Evolutionary conservation across 2,329 filamentous ascomycete species (phyloP).

Genomic region (Aspergillus unguis): DNA sequence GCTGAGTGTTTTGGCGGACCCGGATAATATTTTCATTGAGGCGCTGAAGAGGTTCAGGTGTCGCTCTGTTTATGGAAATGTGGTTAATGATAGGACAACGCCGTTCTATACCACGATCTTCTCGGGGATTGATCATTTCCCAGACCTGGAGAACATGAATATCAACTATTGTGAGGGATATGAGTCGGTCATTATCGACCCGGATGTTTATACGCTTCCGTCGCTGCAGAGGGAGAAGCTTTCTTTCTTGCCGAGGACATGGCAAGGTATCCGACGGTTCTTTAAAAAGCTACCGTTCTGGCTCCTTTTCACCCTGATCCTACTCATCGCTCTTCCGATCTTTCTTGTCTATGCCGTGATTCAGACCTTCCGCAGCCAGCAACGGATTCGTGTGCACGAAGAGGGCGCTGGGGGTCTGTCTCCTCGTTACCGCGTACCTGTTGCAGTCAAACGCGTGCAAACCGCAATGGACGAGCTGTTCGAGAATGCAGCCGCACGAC

Average conservation of each 20-base stretch:
- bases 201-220: conserved; percentile 30
- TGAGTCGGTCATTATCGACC: conserved; percentile 70
- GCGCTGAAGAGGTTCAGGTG: conserved; percentile 73
- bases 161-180: conserved; percentile 73
- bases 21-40: conserved; percentile 78
- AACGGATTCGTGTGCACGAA: conserved; percentile 74
- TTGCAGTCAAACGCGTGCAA: conserved; percentile 72
- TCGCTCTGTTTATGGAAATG: conserved; percentile 77
- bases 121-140: conserved; percentile 72
- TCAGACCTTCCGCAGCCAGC: conserved; percentile 70
- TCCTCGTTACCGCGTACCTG: conserved; percentile 69
- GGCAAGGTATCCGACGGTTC: conserved; percentile 33
- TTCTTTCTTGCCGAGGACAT: conserved; percentile 32
- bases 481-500: conserved; percentile 66
- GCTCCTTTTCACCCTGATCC: conserved; percentile 63
- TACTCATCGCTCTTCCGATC: conserved; percentile 67
- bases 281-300: conserved; percentile 61
- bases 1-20: conserved; percentile 76
- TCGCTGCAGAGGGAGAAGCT: conserved; percentile 20
- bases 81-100: conserved; percentile 78
- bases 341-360: conserved; percentile 74
- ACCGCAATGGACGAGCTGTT: conserved; percentile 74
- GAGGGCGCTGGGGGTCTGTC: conserved; percentile 65
- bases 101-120: conserved; percentile 81
- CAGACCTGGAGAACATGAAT: conserved; percentile 62